Base-by-base conservation (phyloP, 768 basidiomycete genomes). In the Clavaria fumosa region DNA sequence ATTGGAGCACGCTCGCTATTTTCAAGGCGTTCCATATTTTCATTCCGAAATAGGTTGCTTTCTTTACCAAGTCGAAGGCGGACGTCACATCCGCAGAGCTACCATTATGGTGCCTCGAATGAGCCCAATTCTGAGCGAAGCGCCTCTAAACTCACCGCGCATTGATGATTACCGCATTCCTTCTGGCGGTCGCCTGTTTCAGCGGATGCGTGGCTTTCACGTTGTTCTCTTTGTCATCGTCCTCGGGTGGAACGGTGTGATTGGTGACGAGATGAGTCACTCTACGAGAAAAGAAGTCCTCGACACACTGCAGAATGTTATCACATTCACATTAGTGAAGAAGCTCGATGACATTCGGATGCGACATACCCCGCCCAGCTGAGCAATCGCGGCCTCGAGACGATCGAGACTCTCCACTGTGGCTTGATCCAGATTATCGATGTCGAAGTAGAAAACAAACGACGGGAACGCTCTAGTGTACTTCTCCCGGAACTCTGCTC, bases 251-350 rank as follows among this genome's bases (percentile, higher is more conserved):
- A 36, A 57, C 44, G 23, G 60, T 52, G 38, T 65, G 63, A 48
- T 80, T 69, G 37, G 81, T 83, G 51, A 93, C 77, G 44, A 96
- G 67, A 59, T 97, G 93, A 0, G 89, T 90, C 18, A 93, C 73
- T 34, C 74, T 68, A 34, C 67, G 75, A 21, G 82, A 85, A 56
- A 96, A 91, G 66, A 95, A 95, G 43, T 76, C 70, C 35, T 93
- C 86, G 39, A 88, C 70, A 39, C 64, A 66, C 95, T 97, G 50
- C 23, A 41, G 14, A 35, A 31, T 34, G 28, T 33, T 38, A 37
- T 23, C 40, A 42, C 31, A 28, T 28, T 5, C 30, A 12, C 39
- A 41, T 34, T 20, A 42, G 23, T 15, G 36, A 35, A 28, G 28
- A 7, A 23, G 23, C 26, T 31, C 10, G 33, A 37, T 19, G 36